Evolutionary conservation across 139 green algal species (phyloP).

Genomic region (Chlamydomonas urium): DNA sequence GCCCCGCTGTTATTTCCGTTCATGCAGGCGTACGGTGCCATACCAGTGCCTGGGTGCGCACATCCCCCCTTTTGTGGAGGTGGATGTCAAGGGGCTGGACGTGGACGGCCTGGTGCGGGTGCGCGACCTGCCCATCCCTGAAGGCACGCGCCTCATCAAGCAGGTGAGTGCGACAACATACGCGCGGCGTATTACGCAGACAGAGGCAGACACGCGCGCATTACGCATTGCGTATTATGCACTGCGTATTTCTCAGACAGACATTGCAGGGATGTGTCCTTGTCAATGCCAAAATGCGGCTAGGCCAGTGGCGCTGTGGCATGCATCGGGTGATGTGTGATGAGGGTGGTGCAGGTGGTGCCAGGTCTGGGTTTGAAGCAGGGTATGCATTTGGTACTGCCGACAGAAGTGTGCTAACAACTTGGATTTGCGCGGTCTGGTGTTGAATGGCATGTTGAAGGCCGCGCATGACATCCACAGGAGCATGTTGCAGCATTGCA

Average conservation of each 20-base stretch:
- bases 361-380: too few relatives aligned
- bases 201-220: too few relatives aligned
- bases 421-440: not conserved
- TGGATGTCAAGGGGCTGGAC: constrained; percentile 10
- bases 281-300: not conserved
- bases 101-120: constrained; percentile 4
- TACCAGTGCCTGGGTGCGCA: not conserved
- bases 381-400: too few relatives aligned
- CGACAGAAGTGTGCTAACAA: not conserved
- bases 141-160: not conserved
- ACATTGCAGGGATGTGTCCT: not conserved
- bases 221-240: not conserved
- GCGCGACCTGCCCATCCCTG: constrained; percentile 1
- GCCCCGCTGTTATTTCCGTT: too few relatives aligned
- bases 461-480: too few relatives aligned
- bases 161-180: not conserved
- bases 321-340: not conserved
- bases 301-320: not conserved
- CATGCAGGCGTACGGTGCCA: constrained; percentile 6
- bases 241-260: not conserved
- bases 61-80: constrained; percentile 8
- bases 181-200: too few relatives aligned
- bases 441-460: not conserved
- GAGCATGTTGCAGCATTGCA: not conserved
- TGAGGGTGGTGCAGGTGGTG: too few relatives aligned